A percentile compares a stretch with the other conserved stretches of the same genome.
These are phyloP conservation scores for Schizochytrium sp. DNA, from an alignment of 108 stramenopile species.

Conservation along the genomic window DNA sequence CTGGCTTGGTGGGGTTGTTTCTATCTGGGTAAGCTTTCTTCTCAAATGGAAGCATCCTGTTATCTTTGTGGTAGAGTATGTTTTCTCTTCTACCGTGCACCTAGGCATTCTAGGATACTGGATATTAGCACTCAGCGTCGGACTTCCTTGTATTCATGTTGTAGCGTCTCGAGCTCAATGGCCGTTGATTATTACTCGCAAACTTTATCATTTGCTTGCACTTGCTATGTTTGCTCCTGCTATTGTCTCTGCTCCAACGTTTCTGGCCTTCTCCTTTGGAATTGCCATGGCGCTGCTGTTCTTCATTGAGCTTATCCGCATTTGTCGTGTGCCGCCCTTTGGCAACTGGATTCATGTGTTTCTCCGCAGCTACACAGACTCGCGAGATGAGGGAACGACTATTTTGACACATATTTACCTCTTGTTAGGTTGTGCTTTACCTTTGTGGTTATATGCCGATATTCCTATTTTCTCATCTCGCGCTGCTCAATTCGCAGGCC, in stretches of 20 bases:
- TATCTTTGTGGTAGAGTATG: slow-evolving; percentile 23
- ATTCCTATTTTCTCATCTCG: background rate
- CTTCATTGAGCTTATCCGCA: slow-evolving; percentile 4
- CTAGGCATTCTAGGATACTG: background rate
- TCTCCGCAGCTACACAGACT: slow-evolving; percentile 40
- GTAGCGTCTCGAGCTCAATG: slow-evolving; percentile 18
- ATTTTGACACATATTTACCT: slow-evolving; percentile 63
- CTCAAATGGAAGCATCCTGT: slow-evolving; percentile 4
- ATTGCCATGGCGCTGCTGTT: slow-evolving; percentile 30
- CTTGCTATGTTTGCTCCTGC: slow-evolving; percentile 55
- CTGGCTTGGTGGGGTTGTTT: background rate
- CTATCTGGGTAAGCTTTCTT: background rate
- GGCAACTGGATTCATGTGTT: slow-evolving; percentile 9
- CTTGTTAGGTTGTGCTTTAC: slow-evolving; percentile 62
- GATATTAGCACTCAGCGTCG: background rate
- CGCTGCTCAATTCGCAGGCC: background rate
- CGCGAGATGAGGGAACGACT: slow-evolving; percentile 41
- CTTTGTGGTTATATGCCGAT: slow-evolving; percentile 44
- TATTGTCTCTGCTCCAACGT: background rate
- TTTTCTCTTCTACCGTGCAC: background rate
- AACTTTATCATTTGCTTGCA: slow-evolving; percentile 59
- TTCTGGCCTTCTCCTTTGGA: slow-evolving; percentile 51
- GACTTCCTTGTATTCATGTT: slow-evolving; percentile 7
- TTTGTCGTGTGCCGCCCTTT: background rate
- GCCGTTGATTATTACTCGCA: slow-evolving; percentile 62